Percentiles rank a stretch among this genome's conserved stretches.
These are phyloP conservation scores for Cystobasidium slooffiae DNA, from an alignment of 1,284 basidiomycete genomes.

Conservation along the genomic window DNA sequence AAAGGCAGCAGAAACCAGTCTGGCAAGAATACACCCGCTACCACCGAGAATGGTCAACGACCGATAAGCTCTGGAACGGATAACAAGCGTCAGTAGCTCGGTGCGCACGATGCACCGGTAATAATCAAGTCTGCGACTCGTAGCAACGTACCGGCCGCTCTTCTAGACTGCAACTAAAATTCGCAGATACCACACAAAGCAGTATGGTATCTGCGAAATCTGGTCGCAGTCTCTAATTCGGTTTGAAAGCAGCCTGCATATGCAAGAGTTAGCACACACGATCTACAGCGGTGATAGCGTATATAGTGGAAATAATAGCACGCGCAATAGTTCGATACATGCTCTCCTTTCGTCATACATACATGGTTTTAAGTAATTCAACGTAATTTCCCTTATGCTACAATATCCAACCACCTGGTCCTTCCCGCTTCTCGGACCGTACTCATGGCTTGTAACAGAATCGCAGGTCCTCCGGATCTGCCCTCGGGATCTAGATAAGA, in stretches of 20 bases:
- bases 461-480: constrained; percentile 11
- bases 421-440: constrained; percentile 23
- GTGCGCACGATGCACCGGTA: too few species aligned
- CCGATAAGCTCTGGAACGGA: background rate
- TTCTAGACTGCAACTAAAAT: too few species aligned
- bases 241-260: too few species aligned
- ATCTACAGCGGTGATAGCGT: background rate
- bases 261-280: background rate
- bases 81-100: too few species aligned
- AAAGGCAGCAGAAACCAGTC: constrained; percentile 1
- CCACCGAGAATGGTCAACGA: constrained; percentile 3
- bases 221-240: too few species aligned
- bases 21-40: constrained; percentile 28
- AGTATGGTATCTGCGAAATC: too few species aligned
- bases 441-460: constrained; percentile 25
- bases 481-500: constrained; percentile 29
- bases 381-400: background rate
- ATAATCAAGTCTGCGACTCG: too few species aligned
- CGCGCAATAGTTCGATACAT: background rate
- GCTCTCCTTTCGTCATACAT: too few species aligned
- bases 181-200: too few species aligned
- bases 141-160: too few species aligned
- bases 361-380: too few species aligned
- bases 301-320: background rate
- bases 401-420: constrained; percentile 22